Percentiles rank a stretch among this genome's conserved stretches.
These are phyloP conservation scores for Larix sibirica DNA, from an alignment of 83 land plant genomes.

Conservation along the genomic window DNA sequence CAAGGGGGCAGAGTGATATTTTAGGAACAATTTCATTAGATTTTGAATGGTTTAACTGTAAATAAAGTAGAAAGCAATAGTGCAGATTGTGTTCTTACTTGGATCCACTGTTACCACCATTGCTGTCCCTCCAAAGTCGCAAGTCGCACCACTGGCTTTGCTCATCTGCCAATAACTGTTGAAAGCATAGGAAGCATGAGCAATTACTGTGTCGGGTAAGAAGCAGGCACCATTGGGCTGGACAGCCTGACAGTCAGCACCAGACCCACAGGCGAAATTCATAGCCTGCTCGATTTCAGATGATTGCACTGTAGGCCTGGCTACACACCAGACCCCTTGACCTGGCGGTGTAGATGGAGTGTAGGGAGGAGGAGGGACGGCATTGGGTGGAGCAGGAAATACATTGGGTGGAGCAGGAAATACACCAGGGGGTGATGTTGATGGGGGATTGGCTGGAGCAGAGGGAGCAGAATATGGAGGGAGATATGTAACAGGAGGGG, in stretches of 20 bases:
- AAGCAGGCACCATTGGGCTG: constrained; percentile 50
- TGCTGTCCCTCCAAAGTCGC: constrained; percentile 68
- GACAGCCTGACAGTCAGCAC: constrained; percentile 62
- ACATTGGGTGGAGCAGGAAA: neutral
- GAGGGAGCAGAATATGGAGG: neutral
- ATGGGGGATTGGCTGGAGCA: neutral
- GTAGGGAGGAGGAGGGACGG: neutral
- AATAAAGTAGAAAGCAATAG: no score
- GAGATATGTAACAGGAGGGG: neutral
- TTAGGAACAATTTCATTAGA: no score
- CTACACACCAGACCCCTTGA: constrained; percentile 60
- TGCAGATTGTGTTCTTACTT: constrained; percentile 28
- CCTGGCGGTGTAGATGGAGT: neutral
- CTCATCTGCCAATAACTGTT: constrained; percentile 68
- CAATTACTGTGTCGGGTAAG: constrained; percentile 42
- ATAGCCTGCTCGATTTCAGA: constrained; percentile 64
- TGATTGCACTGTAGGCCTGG: constrained; percentile 64
- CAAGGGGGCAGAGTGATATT: no score
- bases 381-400: neutral
- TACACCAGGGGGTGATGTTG: neutral
- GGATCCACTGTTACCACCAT: constrained; percentile 65
- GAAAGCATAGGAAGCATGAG: constrained; percentile 75
- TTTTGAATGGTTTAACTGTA: no score
- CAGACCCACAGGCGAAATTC: constrained; percentile 73
- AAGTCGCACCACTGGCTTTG: constrained; percentile 52